Evolutionary conservation across 2,329 filamentous ascomycete species (phyloP).

Genomic region (Plectosphaerella plurivora): DNA sequence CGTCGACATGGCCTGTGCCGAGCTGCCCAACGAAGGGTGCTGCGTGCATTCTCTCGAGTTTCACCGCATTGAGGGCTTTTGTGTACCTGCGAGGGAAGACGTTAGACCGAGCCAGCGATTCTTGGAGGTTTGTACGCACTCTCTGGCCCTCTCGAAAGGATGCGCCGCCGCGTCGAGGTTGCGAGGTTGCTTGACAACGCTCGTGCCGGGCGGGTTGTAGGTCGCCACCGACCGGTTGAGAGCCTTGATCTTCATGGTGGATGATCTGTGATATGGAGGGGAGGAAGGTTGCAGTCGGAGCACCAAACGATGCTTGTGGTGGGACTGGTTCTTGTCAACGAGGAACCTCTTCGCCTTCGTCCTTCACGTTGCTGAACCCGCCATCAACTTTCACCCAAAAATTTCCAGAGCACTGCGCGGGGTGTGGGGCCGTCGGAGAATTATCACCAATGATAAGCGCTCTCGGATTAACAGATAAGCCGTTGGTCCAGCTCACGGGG

Average conservation of each 20-base stretch:
- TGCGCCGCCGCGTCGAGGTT: conserved; percentile 82
- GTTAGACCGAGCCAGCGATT: background rate
- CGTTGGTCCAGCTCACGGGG: too few relatives aligned
- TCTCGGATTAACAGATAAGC: conserved; percentile 4
- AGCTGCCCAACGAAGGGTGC: conserved; percentile 75
- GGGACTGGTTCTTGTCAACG: background rate
- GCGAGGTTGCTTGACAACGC: conserved; percentile 59
- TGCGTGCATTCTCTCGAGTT: conserved; percentile 87
- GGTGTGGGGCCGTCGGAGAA: conserved; percentile 10
- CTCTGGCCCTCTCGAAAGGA: conserved; percentile 84
- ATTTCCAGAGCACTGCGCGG: conserved; percentile 8
- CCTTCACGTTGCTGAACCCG: background rate
- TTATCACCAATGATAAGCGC: conserved; percentile 5
- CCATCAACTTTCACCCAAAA: conserved; percentile 8
- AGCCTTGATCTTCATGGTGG: conserved; percentile 56
- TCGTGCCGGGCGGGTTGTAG: conserved; percentile 63
- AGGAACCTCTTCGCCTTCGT: too few relatives aligned
- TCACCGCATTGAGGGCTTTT: conserved; percentile 68
- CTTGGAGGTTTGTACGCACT: conserved; percentile 54
- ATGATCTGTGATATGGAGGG: background rate
- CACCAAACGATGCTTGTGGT: background rate
- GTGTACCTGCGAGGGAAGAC: conserved; percentile 25
- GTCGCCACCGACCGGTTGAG: conserved; percentile 61
- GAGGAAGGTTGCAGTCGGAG: background rate
- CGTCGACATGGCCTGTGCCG: conserved; percentile 87